These are phyloP conservation scores for Spiromastix sp. DNA, from an alignment of 2,329 filamentous ascomycete species.

Conservation along the genomic window DNA sequence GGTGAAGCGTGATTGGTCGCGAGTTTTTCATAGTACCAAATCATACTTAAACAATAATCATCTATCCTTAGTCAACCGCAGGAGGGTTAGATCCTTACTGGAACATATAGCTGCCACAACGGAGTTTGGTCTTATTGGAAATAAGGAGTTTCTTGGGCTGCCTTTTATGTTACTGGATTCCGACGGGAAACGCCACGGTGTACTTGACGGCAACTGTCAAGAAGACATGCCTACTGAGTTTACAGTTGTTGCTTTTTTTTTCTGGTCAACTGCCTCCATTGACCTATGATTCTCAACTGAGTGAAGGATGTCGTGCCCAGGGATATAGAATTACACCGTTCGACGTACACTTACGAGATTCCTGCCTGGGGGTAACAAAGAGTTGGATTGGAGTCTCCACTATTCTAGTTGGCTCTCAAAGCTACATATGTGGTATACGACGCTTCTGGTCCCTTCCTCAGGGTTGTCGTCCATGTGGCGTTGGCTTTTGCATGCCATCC, in stretches of 20 bases:
- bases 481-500: background rate
- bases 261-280: too few relatives aligned
- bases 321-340: background rate
- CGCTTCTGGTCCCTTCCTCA: background rate
- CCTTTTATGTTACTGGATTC: background rate
- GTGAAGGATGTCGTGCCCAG: background rate
- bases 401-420: background rate
- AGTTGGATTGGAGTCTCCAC: constrained; percentile 1
- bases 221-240: background rate
- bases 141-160: background rate
- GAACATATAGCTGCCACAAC: constrained; percentile 3
- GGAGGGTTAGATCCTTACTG: constrained; percentile 2
- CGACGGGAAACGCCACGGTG: background rate
- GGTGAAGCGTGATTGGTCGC: constrained; percentile 4
- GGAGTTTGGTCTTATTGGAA: background rate
- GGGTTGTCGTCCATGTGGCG: background rate
- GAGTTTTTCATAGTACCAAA: background rate
- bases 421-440: constrained; percentile 3
- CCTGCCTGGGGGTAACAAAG: background rate
- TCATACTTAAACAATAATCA: background rate
- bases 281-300: background rate
- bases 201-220: background rate
- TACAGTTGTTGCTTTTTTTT: background rate
- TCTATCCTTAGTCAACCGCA: constrained; percentile 1
- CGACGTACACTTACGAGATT: background rate